Evolutionary conservation across 805 yeast genomes (phyloP).

Genomic region (Metschnikowia continentalis): DNA sequence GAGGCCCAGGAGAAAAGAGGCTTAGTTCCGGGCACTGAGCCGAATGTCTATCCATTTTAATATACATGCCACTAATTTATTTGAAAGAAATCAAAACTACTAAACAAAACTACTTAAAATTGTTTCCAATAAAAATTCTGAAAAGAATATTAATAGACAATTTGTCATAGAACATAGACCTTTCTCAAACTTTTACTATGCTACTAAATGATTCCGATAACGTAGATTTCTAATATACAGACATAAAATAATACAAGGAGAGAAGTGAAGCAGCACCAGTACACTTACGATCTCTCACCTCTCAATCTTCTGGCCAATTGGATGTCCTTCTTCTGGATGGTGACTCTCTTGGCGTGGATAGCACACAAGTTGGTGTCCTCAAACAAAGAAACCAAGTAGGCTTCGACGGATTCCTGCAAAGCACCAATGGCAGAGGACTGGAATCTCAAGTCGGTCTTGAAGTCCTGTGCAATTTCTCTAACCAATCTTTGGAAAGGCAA

Average conservation of each 20-base stretch:
- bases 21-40: slow-evolving; percentile 35
- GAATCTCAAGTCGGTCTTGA: slow-evolving; percentile 45
- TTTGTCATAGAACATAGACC: too few relatives aligned
- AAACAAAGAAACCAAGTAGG: slow-evolving; percentile 43
- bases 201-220: background rate
- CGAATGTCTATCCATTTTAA: slow-evolving; percentile 38
- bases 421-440: slow-evolving; percentile 47
- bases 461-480: slow-evolving; percentile 46
- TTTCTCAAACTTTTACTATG: background rate
- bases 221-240: slow-evolving; percentile 17
- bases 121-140: too few relatives aligned
- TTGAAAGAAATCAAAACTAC: too few relatives aligned
- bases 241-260: slow-evolving; percentile 18
- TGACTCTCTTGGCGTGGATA: slow-evolving; percentile 47
- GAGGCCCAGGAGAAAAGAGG: slow-evolving; percentile 46
- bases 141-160: too few relatives aligned
- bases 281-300: slow-evolving; percentile 42
- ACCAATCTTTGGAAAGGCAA: slow-evolving; percentile 47
- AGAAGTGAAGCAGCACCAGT: slow-evolving; percentile 17
- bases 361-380: slow-evolving; percentile 49
- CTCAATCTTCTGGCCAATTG: slow-evolving; percentile 48
- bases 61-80: too few relatives aligned
- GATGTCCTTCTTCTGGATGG: slow-evolving; percentile 46
- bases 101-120: too few relatives aligned
- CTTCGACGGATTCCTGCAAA: slow-evolving; percentile 46